These are phyloP conservation scores for Talaromyces trachyspermus DNA, from an alignment of 495 filamentous ascomycete species.

Conservation along the genomic window DNA sequence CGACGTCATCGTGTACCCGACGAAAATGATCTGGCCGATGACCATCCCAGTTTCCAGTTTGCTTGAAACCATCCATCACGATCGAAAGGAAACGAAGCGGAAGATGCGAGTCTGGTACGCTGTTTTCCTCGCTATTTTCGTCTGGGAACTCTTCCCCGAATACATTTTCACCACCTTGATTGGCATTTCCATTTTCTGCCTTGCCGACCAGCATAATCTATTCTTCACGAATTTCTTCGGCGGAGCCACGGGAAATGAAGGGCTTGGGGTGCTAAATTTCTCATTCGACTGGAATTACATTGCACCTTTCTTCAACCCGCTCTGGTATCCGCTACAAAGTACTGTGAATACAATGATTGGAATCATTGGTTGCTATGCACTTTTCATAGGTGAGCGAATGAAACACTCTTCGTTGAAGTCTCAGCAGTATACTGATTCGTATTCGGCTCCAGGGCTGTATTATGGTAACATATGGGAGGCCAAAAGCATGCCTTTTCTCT, in stretches of 20 bases:
- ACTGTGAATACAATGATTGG: constrained; percentile 35
- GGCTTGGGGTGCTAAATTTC: constrained; percentile 31
- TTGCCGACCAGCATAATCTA: constrained; percentile 26
- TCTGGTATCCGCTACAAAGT: constrained; percentile 25
- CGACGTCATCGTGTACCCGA: constrained; percentile 12
- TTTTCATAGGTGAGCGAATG: constrained; percentile 23
- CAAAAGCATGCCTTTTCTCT: constrained; percentile 41
- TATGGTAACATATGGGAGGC: constrained; percentile 41
- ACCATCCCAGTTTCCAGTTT: constrained; percentile 13
- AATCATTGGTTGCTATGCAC: constrained; percentile 28
- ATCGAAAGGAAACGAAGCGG: constrained; percentile 8
- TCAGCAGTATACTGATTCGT: background rate
- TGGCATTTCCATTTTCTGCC: constrained; percentile 44
- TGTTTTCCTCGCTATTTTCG: constrained; percentile 18
- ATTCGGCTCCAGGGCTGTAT: constrained; percentile 10
- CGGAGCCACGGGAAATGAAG: constrained; percentile 41
- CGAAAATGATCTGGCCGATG: constrained; percentile 16
- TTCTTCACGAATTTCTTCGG: constrained; percentile 48
- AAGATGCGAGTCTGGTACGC: constrained; percentile 13
- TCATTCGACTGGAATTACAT: constrained; percentile 48
- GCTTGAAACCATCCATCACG: constrained; percentile 14
- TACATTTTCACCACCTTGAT: constrained; percentile 42
- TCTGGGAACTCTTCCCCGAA: constrained; percentile 45
- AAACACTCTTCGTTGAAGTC: background rate
- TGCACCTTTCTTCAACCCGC: constrained; percentile 14